Evolutionary conservation across 129 eudicot genomes (phyloP).

Genomic region (Ambrosia trifida): DNA sequence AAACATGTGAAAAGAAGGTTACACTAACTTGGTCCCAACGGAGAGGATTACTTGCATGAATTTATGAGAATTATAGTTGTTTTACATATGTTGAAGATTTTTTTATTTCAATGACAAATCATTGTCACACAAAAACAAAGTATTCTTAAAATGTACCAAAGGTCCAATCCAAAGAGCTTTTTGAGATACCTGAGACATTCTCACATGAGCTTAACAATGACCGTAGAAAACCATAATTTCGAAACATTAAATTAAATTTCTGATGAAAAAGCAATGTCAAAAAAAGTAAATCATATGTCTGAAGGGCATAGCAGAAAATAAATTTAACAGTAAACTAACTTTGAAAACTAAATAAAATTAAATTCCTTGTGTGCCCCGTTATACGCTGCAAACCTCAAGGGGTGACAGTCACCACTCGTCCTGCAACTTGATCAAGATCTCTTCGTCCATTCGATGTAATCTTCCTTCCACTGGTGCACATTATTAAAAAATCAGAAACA

Average conservation of each 20-base stretch:
- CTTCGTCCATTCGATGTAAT: slow-evolving; percentile 54
- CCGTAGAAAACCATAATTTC: no score
- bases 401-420: slow-evolving; percentile 42
- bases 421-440: slow-evolving; percentile 66
- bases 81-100: no score
- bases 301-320: slow-evolving; percentile 23
- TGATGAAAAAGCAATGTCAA: slow-evolving; percentile 14
- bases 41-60: no score
- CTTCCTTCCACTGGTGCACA: slow-evolving; percentile 43
- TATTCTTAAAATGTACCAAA: no score
- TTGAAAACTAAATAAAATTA: not conserved
- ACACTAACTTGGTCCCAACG: no score
- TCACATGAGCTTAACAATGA: not conserved
- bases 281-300: slow-evolving; percentile 11
- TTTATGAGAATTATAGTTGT: no score
- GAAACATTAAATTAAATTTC: slow-evolving; percentile 16
- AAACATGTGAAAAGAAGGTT: no score
- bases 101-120: no score
- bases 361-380: slow-evolving; percentile 15
- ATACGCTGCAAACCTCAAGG: slow-evolving; percentile 28
- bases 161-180: not conserved
- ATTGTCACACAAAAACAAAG: no score
- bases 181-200: not conserved
- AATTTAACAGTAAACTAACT: slow-evolving; percentile 20
- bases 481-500: not conserved